Conservation (phyloP, 768 basidiomycete species). For the Suillus occidentalis region DNA sequence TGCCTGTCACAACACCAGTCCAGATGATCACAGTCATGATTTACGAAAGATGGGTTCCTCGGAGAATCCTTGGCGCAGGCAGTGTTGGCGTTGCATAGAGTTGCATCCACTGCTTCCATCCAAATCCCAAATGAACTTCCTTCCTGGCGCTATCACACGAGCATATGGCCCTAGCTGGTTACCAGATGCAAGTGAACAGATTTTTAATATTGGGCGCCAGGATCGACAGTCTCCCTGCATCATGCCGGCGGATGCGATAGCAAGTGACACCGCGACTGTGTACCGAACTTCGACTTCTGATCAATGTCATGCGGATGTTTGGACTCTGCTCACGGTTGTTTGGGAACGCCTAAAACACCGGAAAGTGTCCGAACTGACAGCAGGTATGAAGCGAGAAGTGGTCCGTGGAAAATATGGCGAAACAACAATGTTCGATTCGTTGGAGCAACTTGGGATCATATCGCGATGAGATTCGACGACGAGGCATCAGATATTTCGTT, state of each 20-base stretch:
- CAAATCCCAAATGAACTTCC: neutral
- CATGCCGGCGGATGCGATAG: conserved; percentile 2
- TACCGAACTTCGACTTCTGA: neutral
- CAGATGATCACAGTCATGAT: neutral
- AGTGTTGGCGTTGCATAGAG: neutral
- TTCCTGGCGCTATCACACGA: neutral
- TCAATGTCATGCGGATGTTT: neutral
- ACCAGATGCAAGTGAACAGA: neutral
- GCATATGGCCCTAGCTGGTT: neutral
- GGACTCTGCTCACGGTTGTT: neutral
- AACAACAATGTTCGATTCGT: neutral
- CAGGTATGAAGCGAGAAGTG: neutral
- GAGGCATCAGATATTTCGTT: neutral
- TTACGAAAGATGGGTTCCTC: neutral
- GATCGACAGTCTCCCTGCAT: neutral
- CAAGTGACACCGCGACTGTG: neutral
- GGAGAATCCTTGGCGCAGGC: neutral
- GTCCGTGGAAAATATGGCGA: neutral
- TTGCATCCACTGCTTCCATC: neutral
- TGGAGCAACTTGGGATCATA: neutral
- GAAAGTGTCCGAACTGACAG: neutral
- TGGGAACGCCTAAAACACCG: neutral
- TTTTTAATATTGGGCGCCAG: neutral
- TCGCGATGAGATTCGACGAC: neutral
- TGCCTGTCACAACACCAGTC: neutral